Base-by-base conservation (phyloP, 768 basidiomycete genomes). In the Lactarius tabidus region DNA sequence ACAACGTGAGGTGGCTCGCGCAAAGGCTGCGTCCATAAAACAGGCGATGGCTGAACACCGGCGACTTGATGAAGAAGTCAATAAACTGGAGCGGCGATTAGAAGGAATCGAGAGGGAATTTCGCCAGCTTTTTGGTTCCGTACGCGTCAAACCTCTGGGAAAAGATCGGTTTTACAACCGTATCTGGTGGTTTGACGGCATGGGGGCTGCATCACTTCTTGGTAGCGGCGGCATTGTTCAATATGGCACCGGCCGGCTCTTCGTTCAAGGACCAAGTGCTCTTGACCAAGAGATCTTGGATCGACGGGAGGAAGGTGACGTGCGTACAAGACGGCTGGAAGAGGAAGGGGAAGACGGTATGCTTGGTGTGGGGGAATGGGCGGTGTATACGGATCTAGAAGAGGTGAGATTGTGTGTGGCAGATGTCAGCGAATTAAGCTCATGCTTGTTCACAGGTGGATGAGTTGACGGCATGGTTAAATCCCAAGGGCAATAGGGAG, bases 181-280 rank as follows among this genome's bases (percentile, higher is more conserved):
- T 36, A 81, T 97, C 65, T 99, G 96, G 96, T 99, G 96, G 96
- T 93, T 98, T 73, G 96, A 99, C 76, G 96, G 96, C 12, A 84
- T 95, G 82, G 96, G 96, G 8, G 87, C 88, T 6, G 88, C 87
- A 55, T 87, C 89, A 53, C 77, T 96, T 59, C 79, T 93, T 63
- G 89, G 87, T 45, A 87, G 85, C 68, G 91, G 91, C 18, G 91
- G 90, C 4, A 83, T 86, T 33, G 84, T 89, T 33, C 83, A 89
- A 74, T 96, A 93, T 72, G 93, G 94, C 12, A 88, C 94, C 23
- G 97, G 95, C 6, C 80, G 96, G 59, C 72, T 99, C 56, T 97
- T 98, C 74, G 76, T 99, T 33, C 97, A 99, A 75, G 97, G 96
- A 0, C 92, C 93, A 29, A 91, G 88, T 68, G 85, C 88, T 70